Evolutionary conservation across 768 basidiomycete genomes (phyloP), one percentile per base, ranked within the genome.

Genomic region (Pulveroboletus sp.): DNA sequence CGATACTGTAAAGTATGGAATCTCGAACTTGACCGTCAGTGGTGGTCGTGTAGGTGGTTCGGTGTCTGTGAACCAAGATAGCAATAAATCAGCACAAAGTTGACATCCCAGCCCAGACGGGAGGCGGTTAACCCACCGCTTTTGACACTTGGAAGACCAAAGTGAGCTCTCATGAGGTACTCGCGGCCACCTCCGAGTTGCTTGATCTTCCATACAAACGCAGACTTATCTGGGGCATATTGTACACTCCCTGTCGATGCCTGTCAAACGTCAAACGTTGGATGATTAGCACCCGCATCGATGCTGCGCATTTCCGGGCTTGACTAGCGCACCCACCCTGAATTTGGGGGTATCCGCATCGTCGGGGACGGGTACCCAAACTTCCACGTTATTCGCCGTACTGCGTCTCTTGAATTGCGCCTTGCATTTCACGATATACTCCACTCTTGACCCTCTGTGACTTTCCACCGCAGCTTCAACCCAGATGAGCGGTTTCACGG

Each of bases 141-240:
- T 63, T 85, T 84, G 14, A 98, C 96, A 59, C 89, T 91, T 0
- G 96, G 96, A 37, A 99, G 72, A 42, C 94, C 94, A 67, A 98
- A 98, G 65, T 98, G 96, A 1, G 96, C 96, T 11, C 96, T 80
- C 95, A 98, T 97, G 47, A 97, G 77, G 72, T 94, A 98, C 65
- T 99, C 96, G 32, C 92, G 82, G 31, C 91, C 91, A 6, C 96
- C 96, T 5, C 91, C 94, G 0, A 99, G 79, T 65, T 95, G 92
- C 68, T 98, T 98, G 70, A 99, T 97, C 72, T 97, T 97, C 96
- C 96, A 98, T 2, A 97, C 90, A 62, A 98, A 98, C 2, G 93
- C 93, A 16, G 92, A 92, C 69, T 97, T 98, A 67, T 99, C 96
- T 0, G 95, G 96, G 2, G 89, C 93, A 63, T 99, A 98, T 55